phyloP scores from a whole-genome alignment of 2,329 filamentous ascomycete genomes.

The Leptographium radiaticola region DNA sequence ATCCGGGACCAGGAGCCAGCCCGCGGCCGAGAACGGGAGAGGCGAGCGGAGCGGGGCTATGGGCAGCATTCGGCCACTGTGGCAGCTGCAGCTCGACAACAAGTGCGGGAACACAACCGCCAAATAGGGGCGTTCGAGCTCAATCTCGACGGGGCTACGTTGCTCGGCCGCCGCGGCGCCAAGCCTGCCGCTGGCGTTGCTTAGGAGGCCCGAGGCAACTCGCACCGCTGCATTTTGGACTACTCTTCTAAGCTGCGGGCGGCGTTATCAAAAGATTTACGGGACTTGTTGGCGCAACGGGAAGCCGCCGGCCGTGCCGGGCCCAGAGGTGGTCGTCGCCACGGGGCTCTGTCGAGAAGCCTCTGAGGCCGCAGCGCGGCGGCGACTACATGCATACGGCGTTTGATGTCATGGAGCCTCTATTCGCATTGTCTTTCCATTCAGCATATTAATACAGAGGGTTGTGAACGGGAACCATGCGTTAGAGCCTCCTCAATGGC shows the following conservation, averaged over 20 bases:
- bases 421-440: not conserved
- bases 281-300: not conserved
- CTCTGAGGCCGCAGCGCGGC: not conserved
- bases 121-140: conserved; percentile 83
- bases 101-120: conserved; percentile 53
- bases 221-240: not conserved
- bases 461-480: not conserved
- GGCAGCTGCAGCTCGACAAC: conserved; percentile 69
- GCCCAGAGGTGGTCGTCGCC: not conserved
- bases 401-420: not conserved
- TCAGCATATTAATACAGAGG: no score
- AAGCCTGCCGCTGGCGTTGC: conserved; percentile 36
- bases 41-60: conserved; percentile 51
- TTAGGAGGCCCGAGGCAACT: conserved; percentile 10
- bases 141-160: conserved; percentile 77
- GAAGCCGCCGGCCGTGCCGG: not conserved
- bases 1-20: conserved; percentile 48
- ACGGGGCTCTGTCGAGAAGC: not conserved
- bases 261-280: not conserved
- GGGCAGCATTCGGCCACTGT: conserved; percentile 80
- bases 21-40: conserved; percentile 37
- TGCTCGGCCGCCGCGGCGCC: conserved; percentile 59
- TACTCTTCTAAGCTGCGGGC: not conserved
- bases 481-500: not conserved
- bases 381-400: not conserved